phyloP scores from a whole-genome alignment of 2,329 filamentous ascomycete genomes.

The Tothia fuscella region DNA sequence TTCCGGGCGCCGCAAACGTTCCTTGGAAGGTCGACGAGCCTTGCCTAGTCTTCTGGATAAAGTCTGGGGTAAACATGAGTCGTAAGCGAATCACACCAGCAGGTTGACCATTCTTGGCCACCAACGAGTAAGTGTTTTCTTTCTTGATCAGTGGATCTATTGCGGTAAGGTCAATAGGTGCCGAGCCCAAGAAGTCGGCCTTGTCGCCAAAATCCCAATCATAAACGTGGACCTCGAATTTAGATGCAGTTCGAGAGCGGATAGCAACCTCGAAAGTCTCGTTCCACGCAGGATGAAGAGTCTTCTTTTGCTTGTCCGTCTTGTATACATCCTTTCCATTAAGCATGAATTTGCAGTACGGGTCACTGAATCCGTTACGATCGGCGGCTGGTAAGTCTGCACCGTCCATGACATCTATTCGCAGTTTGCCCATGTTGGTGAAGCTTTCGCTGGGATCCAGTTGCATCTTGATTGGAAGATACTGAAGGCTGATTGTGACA shows the following conservation, averaged over 20 bases:
- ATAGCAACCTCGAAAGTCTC: slow-evolving; percentile 83
- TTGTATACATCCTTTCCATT: slow-evolving; percentile 88
- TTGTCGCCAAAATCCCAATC: slow-evolving; percentile 97
- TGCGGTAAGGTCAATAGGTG: slow-evolving; percentile 61
- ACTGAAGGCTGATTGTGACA: slow-evolving; percentile 86
- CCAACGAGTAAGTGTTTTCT: slow-evolving; percentile 62
- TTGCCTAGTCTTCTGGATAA: slow-evolving; percentile 74
- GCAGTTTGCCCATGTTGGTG: slow-evolving; percentile 94
- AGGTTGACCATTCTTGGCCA: slow-evolving; percentile 70
- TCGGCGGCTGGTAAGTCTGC: slow-evolving; percentile 84
- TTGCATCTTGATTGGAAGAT: slow-evolving; percentile 85
- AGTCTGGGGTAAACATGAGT: slow-evolving; percentile 85
- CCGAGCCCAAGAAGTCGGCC: slow-evolving; percentile 75
- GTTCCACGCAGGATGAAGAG: slow-evolving; percentile 87
- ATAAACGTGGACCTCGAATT: slow-evolving; percentile 73
- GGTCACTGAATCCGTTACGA: slow-evolving; percentile 92
- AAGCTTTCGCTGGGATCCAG: slow-evolving; percentile 93
- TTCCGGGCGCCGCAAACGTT: slow-evolving; percentile 75
- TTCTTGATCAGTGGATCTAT: slow-evolving; percentile 77
- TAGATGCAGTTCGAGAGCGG: slow-evolving; percentile 70
- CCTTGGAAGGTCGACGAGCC: slow-evolving; percentile 89
- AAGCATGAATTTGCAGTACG: slow-evolving; percentile 88
- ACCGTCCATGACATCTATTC: slow-evolving; percentile 85
- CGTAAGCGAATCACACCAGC: slow-evolving; percentile 73
- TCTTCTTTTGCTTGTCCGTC: slow-evolving; percentile 95